Conservation (phyloP, 495 filamentous ascomycete species). For the Viridothelium virens region DNA sequence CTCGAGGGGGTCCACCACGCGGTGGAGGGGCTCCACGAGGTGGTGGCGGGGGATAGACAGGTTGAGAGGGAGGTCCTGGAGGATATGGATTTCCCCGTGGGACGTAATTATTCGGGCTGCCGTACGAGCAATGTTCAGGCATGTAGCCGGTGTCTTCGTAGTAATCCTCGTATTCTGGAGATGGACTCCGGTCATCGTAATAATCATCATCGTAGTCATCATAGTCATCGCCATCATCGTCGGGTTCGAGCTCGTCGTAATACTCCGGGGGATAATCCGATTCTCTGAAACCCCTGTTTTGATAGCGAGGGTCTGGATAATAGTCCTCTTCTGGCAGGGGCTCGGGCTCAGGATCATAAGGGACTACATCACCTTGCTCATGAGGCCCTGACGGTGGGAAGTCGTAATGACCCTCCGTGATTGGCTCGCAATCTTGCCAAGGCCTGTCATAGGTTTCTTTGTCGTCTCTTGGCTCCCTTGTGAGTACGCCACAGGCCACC, state of each 20-base stretch:
- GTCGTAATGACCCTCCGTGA: neutral
- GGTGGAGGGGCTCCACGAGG: neutral
- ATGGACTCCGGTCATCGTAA: neutral
- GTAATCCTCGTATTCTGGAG: neutral
- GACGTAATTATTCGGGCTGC: neutral
- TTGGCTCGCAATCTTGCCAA: neutral
- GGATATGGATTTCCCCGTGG: neutral
- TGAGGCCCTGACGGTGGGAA: neutral
- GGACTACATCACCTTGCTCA: neutral
- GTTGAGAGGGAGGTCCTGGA: neutral
- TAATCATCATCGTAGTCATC: neutral
- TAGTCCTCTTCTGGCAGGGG: neutral
- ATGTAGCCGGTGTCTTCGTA: neutral
- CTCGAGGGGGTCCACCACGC: neutral
- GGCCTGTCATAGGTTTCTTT: neutral
- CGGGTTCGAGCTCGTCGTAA: neutral
- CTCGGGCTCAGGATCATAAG: no score
- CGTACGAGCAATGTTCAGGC: neutral
- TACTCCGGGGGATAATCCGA: neutral
- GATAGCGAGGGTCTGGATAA: neutral
- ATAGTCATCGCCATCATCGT: neutral
- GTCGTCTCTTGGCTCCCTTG: neutral
- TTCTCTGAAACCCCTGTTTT: no score
- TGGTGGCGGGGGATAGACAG: neutral
- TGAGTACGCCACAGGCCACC: neutral